Evolutionary conservation across 2,329 filamentous ascomycete genomes (phyloP).

Genomic region (Pyrenophora tritici-repentis): DNA sequence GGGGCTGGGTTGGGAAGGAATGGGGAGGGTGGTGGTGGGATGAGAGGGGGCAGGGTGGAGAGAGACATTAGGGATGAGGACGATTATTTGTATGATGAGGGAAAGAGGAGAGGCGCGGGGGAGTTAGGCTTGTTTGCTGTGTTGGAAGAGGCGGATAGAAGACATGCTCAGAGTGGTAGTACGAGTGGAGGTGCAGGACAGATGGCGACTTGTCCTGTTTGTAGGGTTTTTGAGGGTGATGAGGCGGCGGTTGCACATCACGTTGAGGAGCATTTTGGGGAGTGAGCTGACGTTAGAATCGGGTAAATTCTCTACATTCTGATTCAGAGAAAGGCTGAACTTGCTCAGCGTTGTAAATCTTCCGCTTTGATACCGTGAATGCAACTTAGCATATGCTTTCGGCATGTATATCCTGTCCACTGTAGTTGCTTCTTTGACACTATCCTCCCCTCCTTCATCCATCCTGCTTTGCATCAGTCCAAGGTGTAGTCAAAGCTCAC

Average conservation of each 20-base stretch:
- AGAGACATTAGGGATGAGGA: constrained; percentile 37
- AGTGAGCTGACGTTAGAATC: neutral
- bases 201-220: constrained; percentile 64
- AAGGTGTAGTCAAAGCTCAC: neutral
- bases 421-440: too few relatives aligned
- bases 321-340: too few relatives aligned
- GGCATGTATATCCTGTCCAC: too few relatives aligned
- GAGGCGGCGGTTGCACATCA: constrained; percentile 70
- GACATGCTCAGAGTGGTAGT: constrained; percentile 26
- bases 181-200: constrained; percentile 22
- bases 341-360: too few relatives aligned
- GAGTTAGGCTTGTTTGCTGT: constrained; percentile 28
- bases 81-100: constrained; percentile 40
- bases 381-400: too few relatives aligned
- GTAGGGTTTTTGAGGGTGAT: constrained; percentile 69
- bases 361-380: too few relatives aligned
- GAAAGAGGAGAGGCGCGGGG: constrained; percentile 3
- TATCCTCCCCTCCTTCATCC: too few relatives aligned
- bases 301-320: too few relatives aligned
- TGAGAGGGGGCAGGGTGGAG: constrained; percentile 25
- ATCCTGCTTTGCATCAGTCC: too few relatives aligned
- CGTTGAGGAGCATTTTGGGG: constrained; percentile 62
- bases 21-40: constrained; percentile 23
- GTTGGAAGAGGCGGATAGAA: constrained; percentile 35
- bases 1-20: constrained; percentile 33